These are phyloP conservation scores for Neurospora sublineolata DNA, from an alignment of 495 filamentous ascomycete species.

Conservation along the genomic window DNA sequence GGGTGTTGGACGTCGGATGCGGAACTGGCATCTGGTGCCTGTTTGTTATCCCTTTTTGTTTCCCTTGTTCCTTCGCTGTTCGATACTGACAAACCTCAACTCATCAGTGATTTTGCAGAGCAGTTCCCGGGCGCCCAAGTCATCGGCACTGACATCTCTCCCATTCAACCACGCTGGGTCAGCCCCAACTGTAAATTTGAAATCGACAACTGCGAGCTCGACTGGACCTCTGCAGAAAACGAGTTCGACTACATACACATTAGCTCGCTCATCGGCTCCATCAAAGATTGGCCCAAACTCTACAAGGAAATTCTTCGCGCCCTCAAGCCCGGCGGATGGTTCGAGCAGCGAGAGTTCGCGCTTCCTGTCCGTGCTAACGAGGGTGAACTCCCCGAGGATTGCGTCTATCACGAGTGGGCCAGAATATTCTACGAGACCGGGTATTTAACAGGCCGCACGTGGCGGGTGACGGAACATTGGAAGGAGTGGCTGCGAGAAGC, in stretches of 20 bases:
- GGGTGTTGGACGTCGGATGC: slow-evolving; percentile 49
- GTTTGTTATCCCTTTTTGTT: background rate
- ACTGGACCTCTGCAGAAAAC: slow-evolving; percentile 34
- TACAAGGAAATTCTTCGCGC: slow-evolving; percentile 21
- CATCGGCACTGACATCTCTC: slow-evolving; percentile 40
- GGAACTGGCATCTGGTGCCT: slow-evolving; percentile 52
- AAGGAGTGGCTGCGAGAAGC: slow-evolving; percentile 38
- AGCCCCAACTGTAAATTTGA: slow-evolving; percentile 37
- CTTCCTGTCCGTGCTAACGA: slow-evolving; percentile 27
- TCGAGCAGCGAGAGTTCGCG: slow-evolving; percentile 32
- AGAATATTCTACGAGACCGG: slow-evolving; percentile 26
- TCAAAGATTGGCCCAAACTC: slow-evolving; percentile 40
- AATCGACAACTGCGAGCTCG: slow-evolving; percentile 36
- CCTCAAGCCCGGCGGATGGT: slow-evolving; percentile 12
- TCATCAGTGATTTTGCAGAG: slow-evolving; percentile 38
- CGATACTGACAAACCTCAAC: background rate
- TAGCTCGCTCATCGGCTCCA: slow-evolving; percentile 35
- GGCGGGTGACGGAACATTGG: slow-evolving; percentile 30
- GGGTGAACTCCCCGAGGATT: slow-evolving; percentile 27
- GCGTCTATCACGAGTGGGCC: slow-evolving; percentile 24
- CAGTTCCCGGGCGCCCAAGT: slow-evolving; percentile 35
- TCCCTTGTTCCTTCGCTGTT: background rate
- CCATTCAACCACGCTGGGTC: slow-evolving; percentile 29
- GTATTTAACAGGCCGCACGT: slow-evolving; percentile 7
- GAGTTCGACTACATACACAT: slow-evolving; percentile 51